Evolutionary conservation across 1,139 yeast species (phyloP).

Genomic region (Debaryomycetaceae sp.): DNA sequence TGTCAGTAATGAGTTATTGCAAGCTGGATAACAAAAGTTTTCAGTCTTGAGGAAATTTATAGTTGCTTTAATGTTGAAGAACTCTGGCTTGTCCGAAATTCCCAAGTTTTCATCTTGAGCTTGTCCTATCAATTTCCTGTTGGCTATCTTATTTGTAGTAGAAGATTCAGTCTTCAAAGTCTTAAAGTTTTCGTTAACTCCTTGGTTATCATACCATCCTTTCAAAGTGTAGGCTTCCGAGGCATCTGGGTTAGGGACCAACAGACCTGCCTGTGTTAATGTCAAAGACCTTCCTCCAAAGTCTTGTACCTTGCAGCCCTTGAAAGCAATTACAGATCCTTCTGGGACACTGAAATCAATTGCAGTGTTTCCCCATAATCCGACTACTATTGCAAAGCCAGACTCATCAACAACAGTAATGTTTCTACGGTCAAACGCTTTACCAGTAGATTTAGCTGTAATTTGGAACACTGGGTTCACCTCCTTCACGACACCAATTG

Average conservation of each 20-base stretch:
- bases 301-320: conserved; percentile 87
- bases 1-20: conserved; percentile 48
- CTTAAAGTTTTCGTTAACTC: conserved; percentile 59
- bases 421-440: conserved; percentile 89
- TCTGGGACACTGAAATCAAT: conserved; percentile 67
- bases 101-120: conserved; percentile 74
- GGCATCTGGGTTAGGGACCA: conserved; percentile 80
- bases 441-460: conserved; percentile 89
- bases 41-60: conserved; percentile 70
- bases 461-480: conserved; percentile 75
- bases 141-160: conserved; percentile 30
- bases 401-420: conserved; percentile 82
- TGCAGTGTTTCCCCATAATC: conserved; percentile 91
- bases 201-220: conserved; percentile 93
- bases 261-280: conserved; percentile 72
- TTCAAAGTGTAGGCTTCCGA: conserved; percentile 83
- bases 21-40: conserved; percentile 88
- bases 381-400: conserved; percentile 70
- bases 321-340: conserved; percentile 87
- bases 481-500: conserved; percentile 78
- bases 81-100: conserved; percentile 72
- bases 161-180: conserved; percentile 47
- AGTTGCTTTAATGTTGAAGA: conserved; percentile 70
- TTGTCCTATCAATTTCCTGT: conserved; percentile 64
- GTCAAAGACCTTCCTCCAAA: conserved; percentile 86